Percentiles rank a stretch among this genome's conserved stretches.
Evolutionary conservation across 306 rosid species (phyloP).

Genomic region (Cucurbita pepo): DNA sequence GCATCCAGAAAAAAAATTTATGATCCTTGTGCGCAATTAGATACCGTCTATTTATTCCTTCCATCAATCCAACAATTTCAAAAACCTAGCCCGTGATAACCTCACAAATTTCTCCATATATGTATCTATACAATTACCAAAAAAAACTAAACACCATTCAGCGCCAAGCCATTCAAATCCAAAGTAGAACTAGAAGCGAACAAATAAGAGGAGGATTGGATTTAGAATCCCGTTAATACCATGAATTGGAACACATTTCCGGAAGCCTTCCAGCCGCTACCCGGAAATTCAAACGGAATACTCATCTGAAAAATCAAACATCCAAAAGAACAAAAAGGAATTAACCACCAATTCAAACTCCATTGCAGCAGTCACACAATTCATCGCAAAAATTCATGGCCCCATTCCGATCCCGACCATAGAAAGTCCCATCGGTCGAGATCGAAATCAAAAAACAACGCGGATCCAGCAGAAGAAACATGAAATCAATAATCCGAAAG

Average conservation of each 20-base stretch:
- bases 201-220: neutral
- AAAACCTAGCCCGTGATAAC: constrained; percentile 1
- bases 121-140: neutral
- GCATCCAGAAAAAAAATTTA: constrained; percentile 17
- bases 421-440: neutral
- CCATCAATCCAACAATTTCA: constrained; percentile 11
- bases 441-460: neutral
- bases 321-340: neutral
- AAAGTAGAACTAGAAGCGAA: neutral
- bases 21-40: constrained; percentile 28
- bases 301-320: constrained; percentile 4
- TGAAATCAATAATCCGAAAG: neutral
- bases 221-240: constrained; percentile 2
- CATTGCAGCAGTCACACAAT: neutral
- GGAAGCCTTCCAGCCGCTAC: neutral
- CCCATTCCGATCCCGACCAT: neutral
- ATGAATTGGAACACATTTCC: neutral
- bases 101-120: constrained; percentile 7
- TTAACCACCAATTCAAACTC: neutral
- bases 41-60: constrained; percentile 18
- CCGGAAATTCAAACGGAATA: neutral
- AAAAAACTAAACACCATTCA: neutral
- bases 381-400: neutral
- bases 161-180: neutral
- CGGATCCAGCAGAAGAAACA: constrained; percentile 7